Evolutionary conservation across 2,329 filamentous ascomycete species (phyloP).

Genomic region (Penicillium sclerotiorum): DNA sequence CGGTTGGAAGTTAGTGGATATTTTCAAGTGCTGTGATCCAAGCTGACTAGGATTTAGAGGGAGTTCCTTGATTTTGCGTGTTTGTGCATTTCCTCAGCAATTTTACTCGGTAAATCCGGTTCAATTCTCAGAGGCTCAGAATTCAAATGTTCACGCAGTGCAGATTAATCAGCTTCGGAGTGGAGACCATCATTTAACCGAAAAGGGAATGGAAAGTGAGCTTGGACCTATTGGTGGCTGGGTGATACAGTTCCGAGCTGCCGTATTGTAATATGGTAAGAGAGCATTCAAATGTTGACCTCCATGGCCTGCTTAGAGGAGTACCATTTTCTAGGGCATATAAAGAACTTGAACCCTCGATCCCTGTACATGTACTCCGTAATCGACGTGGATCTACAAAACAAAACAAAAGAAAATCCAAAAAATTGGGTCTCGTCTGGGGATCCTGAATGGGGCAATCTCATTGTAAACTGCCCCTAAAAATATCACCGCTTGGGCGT

Average conservation of each 20-base stretch:
- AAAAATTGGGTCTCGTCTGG: not conserved
- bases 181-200: slow-evolving; percentile 6
- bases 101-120: not conserved
- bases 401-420: too few relatives aligned
- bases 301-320: not conserved
- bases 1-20: slow-evolving; percentile 5
- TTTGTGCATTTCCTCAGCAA: not conserved
- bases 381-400: too few relatives aligned
- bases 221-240: slow-evolving; percentile 13
- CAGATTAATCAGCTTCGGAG: slow-evolving; percentile 12
- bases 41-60: too few relatives aligned
- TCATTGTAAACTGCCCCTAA: not conserved
- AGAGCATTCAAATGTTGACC: not conserved
- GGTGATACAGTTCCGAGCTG: slow-evolving; percentile 12
- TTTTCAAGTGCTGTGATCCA: too few relatives aligned
- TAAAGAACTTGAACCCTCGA: too few relatives aligned
- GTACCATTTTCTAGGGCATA: not conserved
- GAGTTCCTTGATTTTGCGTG: not conserved
- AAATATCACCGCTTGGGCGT: not conserved
- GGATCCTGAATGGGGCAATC: not conserved
- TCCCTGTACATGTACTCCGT: too few relatives aligned
- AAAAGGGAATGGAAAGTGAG: slow-evolving; percentile 4
- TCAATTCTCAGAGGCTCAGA: too few relatives aligned
- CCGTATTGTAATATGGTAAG: slow-evolving; percentile 1
- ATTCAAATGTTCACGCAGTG: too few relatives aligned